phyloP scores from a whole-genome alignment of 2,329 filamentous ascomycete genomes.

The Sclerotinia spermophila region DNA sequence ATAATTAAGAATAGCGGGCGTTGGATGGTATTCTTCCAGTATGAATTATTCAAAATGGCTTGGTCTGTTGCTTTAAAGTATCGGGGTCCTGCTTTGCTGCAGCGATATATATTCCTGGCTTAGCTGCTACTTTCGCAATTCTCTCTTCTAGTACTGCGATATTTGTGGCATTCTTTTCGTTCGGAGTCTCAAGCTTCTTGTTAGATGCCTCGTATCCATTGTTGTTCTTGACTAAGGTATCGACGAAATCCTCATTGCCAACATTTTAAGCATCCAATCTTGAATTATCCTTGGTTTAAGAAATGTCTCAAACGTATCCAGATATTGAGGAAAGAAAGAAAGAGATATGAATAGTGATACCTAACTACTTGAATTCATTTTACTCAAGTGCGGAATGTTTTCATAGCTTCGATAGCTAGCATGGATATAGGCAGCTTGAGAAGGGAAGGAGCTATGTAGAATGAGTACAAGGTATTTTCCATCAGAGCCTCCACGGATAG shows the following conservation, averaged over 20 bases:
- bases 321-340: too few species aligned
- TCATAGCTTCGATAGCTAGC: background rate
- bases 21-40: background rate
- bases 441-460: background rate
- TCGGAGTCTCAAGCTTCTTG: background rate
- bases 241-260: background rate
- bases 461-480: too few species aligned
- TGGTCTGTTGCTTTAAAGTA: background rate
- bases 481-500: too few species aligned
- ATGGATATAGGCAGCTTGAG: background rate
- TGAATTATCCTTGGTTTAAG: too few species aligned
- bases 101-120: background rate
- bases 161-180: background rate
- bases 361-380: too few species aligned
- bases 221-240: background rate
- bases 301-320: too few species aligned
- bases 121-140: background rate
- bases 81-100: background rate
- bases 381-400: background rate
- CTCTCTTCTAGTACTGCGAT: background rate
- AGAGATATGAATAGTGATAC: too few species aligned
- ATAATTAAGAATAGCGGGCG: accelerated
- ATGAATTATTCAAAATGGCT: too few species aligned
- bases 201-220: background rate
- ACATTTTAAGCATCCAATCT: background rate